Evolutionary conservation across 257 asterid species (phyloP), one percentile per base, ranked within the genome.

Genomic region (Penstemon eatonii): DNA sequence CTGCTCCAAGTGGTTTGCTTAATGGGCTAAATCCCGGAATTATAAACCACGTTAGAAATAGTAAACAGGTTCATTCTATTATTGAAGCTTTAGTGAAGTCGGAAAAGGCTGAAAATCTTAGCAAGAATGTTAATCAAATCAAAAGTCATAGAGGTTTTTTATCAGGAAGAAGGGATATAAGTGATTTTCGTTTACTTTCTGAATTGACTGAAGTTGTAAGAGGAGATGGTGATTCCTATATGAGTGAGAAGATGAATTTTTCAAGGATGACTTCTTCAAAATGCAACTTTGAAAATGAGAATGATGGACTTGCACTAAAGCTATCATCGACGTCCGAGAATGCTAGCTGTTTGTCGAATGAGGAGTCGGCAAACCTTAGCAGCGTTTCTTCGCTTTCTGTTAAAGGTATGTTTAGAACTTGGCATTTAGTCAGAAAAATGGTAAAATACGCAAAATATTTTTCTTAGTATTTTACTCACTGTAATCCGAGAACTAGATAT

Each of bases 1-100:
- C 98, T 58, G 95, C 96, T 44, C 99, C 99, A 0, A 84, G 96
- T 71, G 99, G 98, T 37, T 75, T 94, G 82, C 98, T 94, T 51
- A 86, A 86, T 11, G 99, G 88, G 67, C 78, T 94, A 50, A 94
- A 94, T 80, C 99, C 96, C 2, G 98, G 98, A 50, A 94, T 94
- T 64, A 91, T 94, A 57, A 94, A 89, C 82, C 99, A 91, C 63
- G 99, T 94, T 40, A 81, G 99, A 67, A 94, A 94, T 76, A 85
- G 92, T 52, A 94, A 80, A 70, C 99, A 91, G 79, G 99, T 94
- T 69, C 93, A 84, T 68, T 84, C 98, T 12, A 94, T 94, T 63
- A 91, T 94, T 50, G 96, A 89, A 79, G 88, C 96, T n/a, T 60
- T 94, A 3, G 90, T 94, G 69, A 89, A 59, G 65, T 94, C 96